Evolutionary conservation across 441 rosid genomes (phyloP).

Genomic region (Geranium incanum): DNA sequence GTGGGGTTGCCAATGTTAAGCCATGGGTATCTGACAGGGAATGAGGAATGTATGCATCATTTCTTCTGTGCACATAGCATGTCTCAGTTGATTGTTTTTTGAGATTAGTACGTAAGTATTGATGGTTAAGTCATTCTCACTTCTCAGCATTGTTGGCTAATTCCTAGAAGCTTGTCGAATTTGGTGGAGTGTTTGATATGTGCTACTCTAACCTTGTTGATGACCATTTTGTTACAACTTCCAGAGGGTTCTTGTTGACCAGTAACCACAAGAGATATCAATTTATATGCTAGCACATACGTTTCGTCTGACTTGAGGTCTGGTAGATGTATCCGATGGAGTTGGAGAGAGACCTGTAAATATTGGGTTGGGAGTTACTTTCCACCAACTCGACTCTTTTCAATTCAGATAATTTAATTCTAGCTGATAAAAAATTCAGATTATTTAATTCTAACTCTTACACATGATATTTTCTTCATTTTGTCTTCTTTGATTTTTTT

Average conservation of each 20-base stretch:
- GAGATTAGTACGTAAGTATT: no score
- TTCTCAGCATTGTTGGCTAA: no score
- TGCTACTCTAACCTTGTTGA: neutral
- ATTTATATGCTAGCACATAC: neutral
- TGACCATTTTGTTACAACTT: neutral
- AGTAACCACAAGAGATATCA: neutral
- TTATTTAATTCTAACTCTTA: neutral
- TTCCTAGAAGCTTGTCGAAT: neutral
- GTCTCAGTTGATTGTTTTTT: neutral
- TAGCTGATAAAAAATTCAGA: neutral
- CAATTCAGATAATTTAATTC: neutral
- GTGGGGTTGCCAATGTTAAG: no score
- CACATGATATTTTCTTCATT: neutral
- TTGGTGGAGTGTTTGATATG: neutral
- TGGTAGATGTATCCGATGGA: conserved; percentile 3
- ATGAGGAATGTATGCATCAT: neutral
- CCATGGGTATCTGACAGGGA: neutral
- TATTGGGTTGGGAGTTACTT: neutral
- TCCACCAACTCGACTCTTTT: neutral
- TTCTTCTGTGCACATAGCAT: neutral
- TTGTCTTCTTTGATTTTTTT: neutral
- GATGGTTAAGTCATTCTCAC: no score
- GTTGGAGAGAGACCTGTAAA: neutral
- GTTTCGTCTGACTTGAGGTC: neutral
- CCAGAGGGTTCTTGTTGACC: conserved; percentile 1